Percentiles rank a stretch among this genome's conserved stretches.
phyloP scores from a whole-genome alignment of 768 basidiomycete genomes.

The Mycena floridula region DNA sequence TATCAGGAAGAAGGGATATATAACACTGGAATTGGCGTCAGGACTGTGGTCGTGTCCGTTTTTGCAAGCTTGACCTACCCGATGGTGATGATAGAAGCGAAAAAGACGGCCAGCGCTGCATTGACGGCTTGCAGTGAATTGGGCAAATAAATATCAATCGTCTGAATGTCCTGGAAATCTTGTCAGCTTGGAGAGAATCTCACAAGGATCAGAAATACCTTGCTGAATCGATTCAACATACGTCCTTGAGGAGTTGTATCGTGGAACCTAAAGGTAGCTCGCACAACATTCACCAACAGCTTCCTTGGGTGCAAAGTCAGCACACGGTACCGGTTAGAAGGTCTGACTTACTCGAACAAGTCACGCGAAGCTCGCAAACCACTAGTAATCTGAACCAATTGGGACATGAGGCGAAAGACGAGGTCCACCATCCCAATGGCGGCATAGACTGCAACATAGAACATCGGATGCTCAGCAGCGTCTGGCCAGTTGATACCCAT shows the following conservation, averaged over 20 bases:
- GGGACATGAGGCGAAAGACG: slow-evolving; percentile 37
- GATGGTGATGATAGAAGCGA: slow-evolving; percentile 68
- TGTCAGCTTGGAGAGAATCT: background rate
- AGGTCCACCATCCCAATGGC: slow-evolving; percentile 49
- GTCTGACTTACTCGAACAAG: slow-evolving; percentile 31
- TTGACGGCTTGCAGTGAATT: slow-evolving; percentile 70
- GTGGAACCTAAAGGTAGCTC: slow-evolving; percentile 81
- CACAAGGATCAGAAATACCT: slow-evolving; percentile 26
- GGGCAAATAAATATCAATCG: slow-evolving; percentile 71
- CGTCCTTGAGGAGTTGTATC: slow-evolving; percentile 82
- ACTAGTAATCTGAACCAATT: slow-evolving; percentile 54
- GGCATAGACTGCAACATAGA: slow-evolving; percentile 66
- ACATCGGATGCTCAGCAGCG: slow-evolving; percentile 57
- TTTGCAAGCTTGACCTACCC: slow-evolving; percentile 37
- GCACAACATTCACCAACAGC: slow-evolving; percentile 63
- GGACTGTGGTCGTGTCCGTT: background rate
- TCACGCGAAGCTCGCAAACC: slow-evolving; percentile 41
- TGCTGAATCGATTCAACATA: slow-evolving; percentile 82
- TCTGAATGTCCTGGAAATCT: slow-evolving; percentile 64
- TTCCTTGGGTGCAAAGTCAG: slow-evolving; percentile 23
- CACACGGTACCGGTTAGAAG: too few relatives aligned
- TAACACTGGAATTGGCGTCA: slow-evolving; percentile 36
- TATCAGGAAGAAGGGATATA: slow-evolving; percentile 80
- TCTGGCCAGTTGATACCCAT: slow-evolving; percentile 34
- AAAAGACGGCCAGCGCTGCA: slow-evolving; percentile 68